These are phyloP conservation scores for Tylopilus intermedius DNA, from an alignment of 768 basidiomycete genomes.

Conservation along the genomic window DNA sequence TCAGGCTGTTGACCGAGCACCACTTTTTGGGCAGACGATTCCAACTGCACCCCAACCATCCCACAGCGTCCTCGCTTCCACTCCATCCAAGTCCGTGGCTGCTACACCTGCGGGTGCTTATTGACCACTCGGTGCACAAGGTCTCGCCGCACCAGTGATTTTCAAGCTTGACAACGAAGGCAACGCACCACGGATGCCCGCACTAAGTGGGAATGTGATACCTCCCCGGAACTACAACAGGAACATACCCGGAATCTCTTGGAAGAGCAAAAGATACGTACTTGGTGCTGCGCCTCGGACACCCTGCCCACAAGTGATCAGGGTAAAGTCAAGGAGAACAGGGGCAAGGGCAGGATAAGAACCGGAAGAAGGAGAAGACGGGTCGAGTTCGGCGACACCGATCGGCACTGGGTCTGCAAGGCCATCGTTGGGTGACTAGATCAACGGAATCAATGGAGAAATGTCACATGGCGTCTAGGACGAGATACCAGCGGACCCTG, in stretches of 20 bases:
- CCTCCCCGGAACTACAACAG: conserved; percentile 59
- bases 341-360: conserved; percentile 32
- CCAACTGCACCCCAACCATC: conserved; percentile 66
- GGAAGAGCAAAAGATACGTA: conserved; percentile 41
- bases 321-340: conserved; percentile 5
- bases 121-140: conserved; percentile 89
- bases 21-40: conserved; percentile 61
- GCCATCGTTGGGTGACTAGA: conserved; percentile 36
- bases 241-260: conserved; percentile 42
- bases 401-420: conserved; percentile 21
- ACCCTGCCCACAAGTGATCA: conserved; percentile 43
- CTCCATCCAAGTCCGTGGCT: conserved; percentile 49
- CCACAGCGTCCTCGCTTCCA: conserved; percentile 48
- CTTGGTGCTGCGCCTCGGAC: conserved; percentile 65
- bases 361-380: conserved; percentile 51
- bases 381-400: conserved; percentile 28
- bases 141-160: conserved; percentile 78
- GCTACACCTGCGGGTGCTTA: conserved; percentile 82
- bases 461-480: conserved; percentile 8
- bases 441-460: conserved; percentile 18
- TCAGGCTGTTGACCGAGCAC: conserved; percentile 49
- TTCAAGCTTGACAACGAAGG: conserved; percentile 93
- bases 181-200: conserved; percentile 50
- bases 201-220: conserved; percentile 49
- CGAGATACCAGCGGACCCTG: conserved; percentile 5